These are phyloP conservation scores for Cyberlindnera maritima DNA, from an alignment of 805 yeast genomes.

Conservation along the genomic window DNA sequence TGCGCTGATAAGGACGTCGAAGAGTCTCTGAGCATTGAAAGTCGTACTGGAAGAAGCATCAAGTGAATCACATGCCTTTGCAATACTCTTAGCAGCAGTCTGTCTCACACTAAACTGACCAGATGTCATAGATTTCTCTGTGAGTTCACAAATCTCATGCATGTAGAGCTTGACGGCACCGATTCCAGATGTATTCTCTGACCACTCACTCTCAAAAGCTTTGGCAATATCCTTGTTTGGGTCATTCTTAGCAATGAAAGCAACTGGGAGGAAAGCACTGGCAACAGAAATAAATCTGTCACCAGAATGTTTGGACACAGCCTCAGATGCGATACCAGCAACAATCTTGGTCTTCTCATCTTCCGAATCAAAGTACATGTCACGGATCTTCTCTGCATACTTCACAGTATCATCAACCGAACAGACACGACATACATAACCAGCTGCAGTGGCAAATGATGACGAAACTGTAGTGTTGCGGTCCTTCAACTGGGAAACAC, in stretches of 20 bases:
- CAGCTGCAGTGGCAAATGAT: slow-evolving; percentile 78
- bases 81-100: slow-evolving; percentile 66
- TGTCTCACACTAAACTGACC: slow-evolving; percentile 63
- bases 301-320: slow-evolving; percentile 65
- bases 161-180: slow-evolving; percentile 69
- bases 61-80: slow-evolving; percentile 50
- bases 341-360: slow-evolving; percentile 46
- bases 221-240: slow-evolving; percentile 41
- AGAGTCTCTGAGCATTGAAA: slow-evolving; percentile 34
- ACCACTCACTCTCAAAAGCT: slow-evolving; percentile 67
- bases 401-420: slow-evolving; percentile 47
- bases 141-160: slow-evolving; percentile 59
- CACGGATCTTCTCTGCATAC: slow-evolving; percentile 49
- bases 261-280: slow-evolving; percentile 68
- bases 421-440: slow-evolving; percentile 69
- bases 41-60: slow-evolving; percentile 29
- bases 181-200: slow-evolving; percentile 71
- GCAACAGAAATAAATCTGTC: slow-evolving; percentile 64
- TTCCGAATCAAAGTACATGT: slow-evolving; percentile 57
- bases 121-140: slow-evolving; percentile 48
- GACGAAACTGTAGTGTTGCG: slow-evolving; percentile 69
- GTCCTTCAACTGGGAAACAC: slow-evolving; percentile 60
- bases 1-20: slow-evolving; percentile 55
- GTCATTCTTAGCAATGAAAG: slow-evolving; percentile 77
- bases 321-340: slow-evolving; percentile 61